phyloP scores from a whole-genome alignment of 805 yeast species.

The Hanseniaspora singularis region DNA sequence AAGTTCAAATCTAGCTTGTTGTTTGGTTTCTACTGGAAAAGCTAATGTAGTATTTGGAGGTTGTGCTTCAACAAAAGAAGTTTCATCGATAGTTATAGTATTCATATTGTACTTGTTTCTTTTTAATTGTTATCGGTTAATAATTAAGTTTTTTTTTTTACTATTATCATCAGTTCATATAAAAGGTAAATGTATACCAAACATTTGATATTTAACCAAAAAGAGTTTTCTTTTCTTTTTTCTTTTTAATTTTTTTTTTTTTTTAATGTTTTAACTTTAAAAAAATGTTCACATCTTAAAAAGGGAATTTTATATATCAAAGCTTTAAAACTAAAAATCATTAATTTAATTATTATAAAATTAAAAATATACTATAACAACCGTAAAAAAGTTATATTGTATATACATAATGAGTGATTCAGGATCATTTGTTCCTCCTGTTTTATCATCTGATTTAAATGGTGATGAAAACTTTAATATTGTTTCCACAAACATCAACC shows the following conservation, averaged over 20 bases:
- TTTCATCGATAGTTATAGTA: constrained; percentile 26
- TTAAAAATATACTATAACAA: too few species aligned
- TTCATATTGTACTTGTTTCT: constrained; percentile 9
- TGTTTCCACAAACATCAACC: constrained; percentile 13
- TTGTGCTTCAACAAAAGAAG: constrained; percentile 45
- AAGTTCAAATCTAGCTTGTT: constrained; percentile 77
- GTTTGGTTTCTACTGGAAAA: constrained; percentile 43
- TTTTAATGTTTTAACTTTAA: too few species aligned
- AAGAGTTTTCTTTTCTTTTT: too few species aligned
- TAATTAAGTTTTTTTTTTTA: not conserved
- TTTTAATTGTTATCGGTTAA: not conserved
- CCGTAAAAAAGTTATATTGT: too few species aligned
- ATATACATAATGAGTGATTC: constrained; percentile 5
- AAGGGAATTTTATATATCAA: not conserved
- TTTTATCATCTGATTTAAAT: constrained; percentile 62
- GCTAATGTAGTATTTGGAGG: constrained; percentile 31
- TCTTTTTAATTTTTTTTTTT: too few species aligned
- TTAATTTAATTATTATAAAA: too few species aligned
- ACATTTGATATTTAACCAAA: too few species aligned
- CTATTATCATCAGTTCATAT: too few species aligned
- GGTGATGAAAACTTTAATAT: constrained; percentile 33
- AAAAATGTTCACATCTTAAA: not conserved
- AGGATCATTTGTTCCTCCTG: constrained; percentile 42
- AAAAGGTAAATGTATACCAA: too few species aligned
- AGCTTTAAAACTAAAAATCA: too few species aligned